These are phyloP conservation scores for Candida endomychidarum DNA, from an alignment of 805 yeast species.

Conservation along the genomic window DNA sequence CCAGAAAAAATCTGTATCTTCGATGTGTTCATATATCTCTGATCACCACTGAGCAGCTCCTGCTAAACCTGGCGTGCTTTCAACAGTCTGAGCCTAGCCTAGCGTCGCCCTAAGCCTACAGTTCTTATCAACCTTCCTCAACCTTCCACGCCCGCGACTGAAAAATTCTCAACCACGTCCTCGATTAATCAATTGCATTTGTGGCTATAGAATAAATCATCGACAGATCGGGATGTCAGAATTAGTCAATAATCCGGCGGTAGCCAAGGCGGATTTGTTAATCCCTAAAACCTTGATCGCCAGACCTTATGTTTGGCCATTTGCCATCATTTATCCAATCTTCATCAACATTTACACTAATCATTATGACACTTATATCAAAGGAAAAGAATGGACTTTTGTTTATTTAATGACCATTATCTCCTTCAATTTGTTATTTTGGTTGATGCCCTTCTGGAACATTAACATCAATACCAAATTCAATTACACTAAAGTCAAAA, in stretches of 20 bases:
- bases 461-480: constrained; percentile 66
- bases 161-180: no score
- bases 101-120: background rate
- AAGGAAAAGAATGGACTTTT: constrained; percentile 94
- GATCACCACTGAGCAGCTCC: no score
- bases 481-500: constrained; percentile 57
- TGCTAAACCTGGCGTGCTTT: no score
- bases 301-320: constrained; percentile 84
- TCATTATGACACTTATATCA: constrained; percentile 78
- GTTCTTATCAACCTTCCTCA: no score
- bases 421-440: constrained; percentile 70
- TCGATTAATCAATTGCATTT: background rate
- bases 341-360: constrained; percentile 62
- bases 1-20: no score
- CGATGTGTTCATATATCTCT: no score
- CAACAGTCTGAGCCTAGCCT: no score
- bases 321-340: constrained; percentile 71
- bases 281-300: constrained; percentile 58
- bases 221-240: constrained; percentile 27
- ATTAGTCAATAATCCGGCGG: constrained; percentile 69
- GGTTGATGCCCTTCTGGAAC: constrained; percentile 96
- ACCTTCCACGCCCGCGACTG: background rate
- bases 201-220: background rate
- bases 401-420: constrained; percentile 75
- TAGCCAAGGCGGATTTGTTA: constrained; percentile 71